Evolutionary conservation across 345 rosid genomes (phyloP).

Genomic region (Stellera chamaejasme): DNA sequence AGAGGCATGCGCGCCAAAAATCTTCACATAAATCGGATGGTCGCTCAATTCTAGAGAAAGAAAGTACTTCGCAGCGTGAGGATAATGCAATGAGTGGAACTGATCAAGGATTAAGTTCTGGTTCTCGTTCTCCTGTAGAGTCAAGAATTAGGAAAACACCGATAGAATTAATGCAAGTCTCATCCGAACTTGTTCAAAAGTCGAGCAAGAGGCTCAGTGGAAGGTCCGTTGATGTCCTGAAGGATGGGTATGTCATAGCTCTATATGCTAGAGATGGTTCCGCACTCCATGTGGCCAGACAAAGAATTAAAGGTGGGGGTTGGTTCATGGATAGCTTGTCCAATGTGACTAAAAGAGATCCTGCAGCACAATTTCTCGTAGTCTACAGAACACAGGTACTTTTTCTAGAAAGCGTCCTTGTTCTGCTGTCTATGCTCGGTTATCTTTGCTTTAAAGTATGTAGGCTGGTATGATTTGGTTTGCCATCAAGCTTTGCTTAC

Average conservation of each 20-base stretch:
- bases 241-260: slow-evolving; percentile 89
- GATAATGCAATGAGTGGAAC: slow-evolving; percentile 90
- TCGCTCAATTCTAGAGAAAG: slow-evolving; percentile 52
- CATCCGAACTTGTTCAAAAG: slow-evolving; percentile 41
- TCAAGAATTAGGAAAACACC: slow-evolving; percentile 80
- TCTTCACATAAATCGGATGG: slow-evolving; percentile 51
- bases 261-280: slow-evolving; percentile 67
- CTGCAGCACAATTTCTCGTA: slow-evolving; percentile 95
- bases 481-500: not conserved
- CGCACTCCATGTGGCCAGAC: slow-evolving; percentile 79
- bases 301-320: slow-evolving; percentile 94
- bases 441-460: not conserved
- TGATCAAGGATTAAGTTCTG: slow-evolving; percentile 68
- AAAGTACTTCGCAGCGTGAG: slow-evolving; percentile 63
- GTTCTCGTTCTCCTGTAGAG: slow-evolving; percentile 81
- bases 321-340: slow-evolving; percentile 93
- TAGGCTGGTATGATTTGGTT: not conserved
- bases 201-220: slow-evolving; percentile 47
- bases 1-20: slow-evolving; percentile 78
- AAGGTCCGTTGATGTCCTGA: slow-evolving; percentile 51
- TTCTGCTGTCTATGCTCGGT: slow-evolving; percentile 8
- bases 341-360: slow-evolving; percentile 88
- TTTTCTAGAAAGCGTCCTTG: slow-evolving; percentile 1
- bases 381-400: slow-evolving; percentile 82
- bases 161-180: slow-evolving; percentile 49